A percentile compares a stretch with the other conserved stretches of the same genome.
Conservation (phyloP, 2,329 filamentous ascomycete genomes). For the Dendryphion nanum region DNA sequence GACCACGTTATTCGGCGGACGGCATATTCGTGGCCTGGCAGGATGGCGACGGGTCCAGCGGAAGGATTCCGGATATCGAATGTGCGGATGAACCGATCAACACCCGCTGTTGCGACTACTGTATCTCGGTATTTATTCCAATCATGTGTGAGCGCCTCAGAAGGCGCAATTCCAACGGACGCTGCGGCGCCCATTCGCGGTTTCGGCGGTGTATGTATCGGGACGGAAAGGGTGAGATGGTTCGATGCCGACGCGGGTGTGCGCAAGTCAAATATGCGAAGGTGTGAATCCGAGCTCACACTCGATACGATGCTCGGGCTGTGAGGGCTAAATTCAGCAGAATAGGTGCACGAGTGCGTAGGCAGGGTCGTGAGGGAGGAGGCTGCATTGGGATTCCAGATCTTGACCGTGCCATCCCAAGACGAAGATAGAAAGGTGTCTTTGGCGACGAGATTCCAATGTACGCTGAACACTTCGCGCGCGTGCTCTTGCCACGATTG, state of each 20-base stretch:
- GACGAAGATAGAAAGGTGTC: constrained; percentile 87
- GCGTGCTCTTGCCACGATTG: constrained; percentile 93
- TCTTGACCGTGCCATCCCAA: constrained; percentile 95
- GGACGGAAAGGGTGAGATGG: constrained; percentile 78
- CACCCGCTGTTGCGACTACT: constrained; percentile 82
- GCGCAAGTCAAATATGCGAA: constrained; percentile 88
- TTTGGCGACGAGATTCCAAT: constrained; percentile 90
- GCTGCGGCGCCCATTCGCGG: constrained; percentile 45
- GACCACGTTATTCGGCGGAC: constrained; percentile 86
- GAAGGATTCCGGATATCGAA: constrained; percentile 83
- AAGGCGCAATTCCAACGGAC: constrained; percentile 55
- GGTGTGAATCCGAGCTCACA: constrained; percentile 83
- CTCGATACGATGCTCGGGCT: constrained; percentile 82
- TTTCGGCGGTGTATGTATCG: constrained; percentile 70
- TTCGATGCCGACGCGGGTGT: constrained; percentile 83
- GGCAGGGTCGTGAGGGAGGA: constrained; percentile 81
- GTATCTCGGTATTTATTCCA: constrained; percentile 97
- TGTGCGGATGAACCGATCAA: constrained; percentile 81
- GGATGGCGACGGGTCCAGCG: constrained; percentile 68
- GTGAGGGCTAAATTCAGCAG: constrained; percentile 84
- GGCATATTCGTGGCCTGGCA: constrained; percentile 89
- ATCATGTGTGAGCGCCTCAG: constrained; percentile 89
- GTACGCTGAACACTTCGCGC: constrained; percentile 86
- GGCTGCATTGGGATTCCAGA: constrained; percentile 81
- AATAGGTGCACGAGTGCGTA: constrained; percentile 92